phyloP scores from a whole-genome alignment of 2,329 filamentous ascomycete genomes.

The Botrytis pseudocinerea region DNA sequence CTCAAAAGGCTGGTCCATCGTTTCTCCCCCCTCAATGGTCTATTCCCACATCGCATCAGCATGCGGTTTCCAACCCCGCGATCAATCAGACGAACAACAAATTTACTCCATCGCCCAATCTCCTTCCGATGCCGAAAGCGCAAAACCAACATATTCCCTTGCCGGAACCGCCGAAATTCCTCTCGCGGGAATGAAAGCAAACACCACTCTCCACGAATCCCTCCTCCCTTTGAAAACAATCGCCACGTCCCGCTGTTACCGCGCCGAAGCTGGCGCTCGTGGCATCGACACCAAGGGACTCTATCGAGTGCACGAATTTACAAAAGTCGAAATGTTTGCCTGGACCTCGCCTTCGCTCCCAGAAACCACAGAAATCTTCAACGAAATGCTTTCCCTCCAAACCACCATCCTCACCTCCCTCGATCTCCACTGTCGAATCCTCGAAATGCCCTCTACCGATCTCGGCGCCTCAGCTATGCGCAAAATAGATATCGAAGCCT shows the following conservation, averaged over 20 bases:
- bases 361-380: conserved; percentile 61
- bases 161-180: conserved; percentile 94
- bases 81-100: conserved; percentile 88
- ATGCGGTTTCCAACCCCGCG: conserved; percentile 92
- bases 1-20: conserved; percentile 73
- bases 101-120: conserved; percentile 77
- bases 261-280: conserved; percentile 88
- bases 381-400: conserved; percentile 86
- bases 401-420: conserved; percentile 77
- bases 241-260: conserved; percentile 88
- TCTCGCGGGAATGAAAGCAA: conserved; percentile 85
- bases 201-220: conserved; percentile 61
- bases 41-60: conserved; percentile 88
- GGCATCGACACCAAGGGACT: conserved; percentile 91
- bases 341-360: conserved; percentile 69
- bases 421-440: conserved; percentile 78
- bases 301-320: conserved; percentile 97
- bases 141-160: conserved; percentile 71
- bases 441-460: conserved; percentile 89
- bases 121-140: conserved; percentile 56
- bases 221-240: conserved; percentile 77
- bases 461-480: conserved; percentile 83
- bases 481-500: conserved; percentile 92
- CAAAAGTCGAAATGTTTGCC: conserved; percentile 96
- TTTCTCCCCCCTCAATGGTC: conserved; percentile 84